These are phyloP conservation scores for Erodium moschatum DNA, from an alignment of 441 rosid species.

Conservation along the genomic window DNA sequence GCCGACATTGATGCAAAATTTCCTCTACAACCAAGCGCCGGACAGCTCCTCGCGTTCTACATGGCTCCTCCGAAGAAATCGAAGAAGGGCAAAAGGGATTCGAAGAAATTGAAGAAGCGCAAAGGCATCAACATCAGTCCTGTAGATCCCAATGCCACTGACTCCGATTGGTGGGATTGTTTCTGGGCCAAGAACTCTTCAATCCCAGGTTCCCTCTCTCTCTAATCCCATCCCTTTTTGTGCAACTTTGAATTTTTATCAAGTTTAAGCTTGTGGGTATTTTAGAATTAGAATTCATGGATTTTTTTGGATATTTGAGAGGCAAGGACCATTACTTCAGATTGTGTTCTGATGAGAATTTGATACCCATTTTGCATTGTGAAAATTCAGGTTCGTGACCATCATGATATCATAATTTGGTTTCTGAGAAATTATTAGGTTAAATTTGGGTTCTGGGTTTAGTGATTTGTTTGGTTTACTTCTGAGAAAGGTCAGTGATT, in stretches of 20 bases:
- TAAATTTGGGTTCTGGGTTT: background rate
- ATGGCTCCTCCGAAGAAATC: constrained; percentile 53
- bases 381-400: background rate
- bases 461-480: background rate
- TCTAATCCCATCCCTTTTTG: background rate
- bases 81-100: constrained; percentile 44
- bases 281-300: background rate
- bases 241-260: background rate
- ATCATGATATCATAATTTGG: background rate
- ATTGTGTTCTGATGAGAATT: background rate
- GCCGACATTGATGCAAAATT: background rate
- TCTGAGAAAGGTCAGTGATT: too few species aligned
- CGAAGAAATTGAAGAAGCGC: constrained; percentile 54
- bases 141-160: constrained; percentile 53
- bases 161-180: constrained; percentile 84
- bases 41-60: constrained; percentile 2
- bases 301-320: background rate
- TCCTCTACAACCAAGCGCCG: too few species aligned
- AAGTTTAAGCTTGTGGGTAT: constrained; percentile 7
- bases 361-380: background rate
- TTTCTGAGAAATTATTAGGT: background rate
- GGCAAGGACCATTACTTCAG: background rate
- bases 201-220: constrained; percentile 44
- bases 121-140: constrained; percentile 36
- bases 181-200: constrained; percentile 77